Conservation (phyloP, 2,329 filamentous ascomycete genomes). For the Metarhizium anisopliae region DNA sequence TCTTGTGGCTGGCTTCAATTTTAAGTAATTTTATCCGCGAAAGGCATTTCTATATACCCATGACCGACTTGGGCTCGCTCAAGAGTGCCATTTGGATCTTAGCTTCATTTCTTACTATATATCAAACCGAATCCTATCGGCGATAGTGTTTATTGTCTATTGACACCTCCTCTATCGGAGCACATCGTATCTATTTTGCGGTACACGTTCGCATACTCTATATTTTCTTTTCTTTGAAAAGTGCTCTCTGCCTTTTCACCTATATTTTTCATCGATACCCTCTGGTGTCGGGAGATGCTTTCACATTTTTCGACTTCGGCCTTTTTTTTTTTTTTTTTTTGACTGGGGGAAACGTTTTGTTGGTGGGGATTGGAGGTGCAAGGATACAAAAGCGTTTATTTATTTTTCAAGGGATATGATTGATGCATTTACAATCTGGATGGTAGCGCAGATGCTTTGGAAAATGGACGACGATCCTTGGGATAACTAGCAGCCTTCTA, state of each 20-base stretch:
- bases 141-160: constrained; percentile 26
- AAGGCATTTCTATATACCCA: no score
- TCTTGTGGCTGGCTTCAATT: no score
- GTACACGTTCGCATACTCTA: not conserved
- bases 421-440: no score
- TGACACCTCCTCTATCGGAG: not conserved
- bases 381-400: constrained; percentile 3
- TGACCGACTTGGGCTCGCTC: no score
- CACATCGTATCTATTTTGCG: not conserved
- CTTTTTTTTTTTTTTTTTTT: not conserved
- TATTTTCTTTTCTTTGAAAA: not conserved
- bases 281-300: constrained; percentile 5
- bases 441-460: no score
- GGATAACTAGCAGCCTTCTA: no score
- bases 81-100: no score
- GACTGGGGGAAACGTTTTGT: not conserved
- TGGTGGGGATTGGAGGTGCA: not conserved
- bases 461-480: no score
- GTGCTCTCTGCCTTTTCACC: not conserved
- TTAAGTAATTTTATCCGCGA: no score
- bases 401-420: no score
- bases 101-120: constrained; percentile 14
- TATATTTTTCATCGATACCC: constrained; percentile 13
- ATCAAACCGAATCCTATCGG: constrained; percentile 20
- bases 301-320: not conserved